Base-by-base conservation (phyloP, 139 green algal genomes). In the Nannochloris sp. region DNA sequence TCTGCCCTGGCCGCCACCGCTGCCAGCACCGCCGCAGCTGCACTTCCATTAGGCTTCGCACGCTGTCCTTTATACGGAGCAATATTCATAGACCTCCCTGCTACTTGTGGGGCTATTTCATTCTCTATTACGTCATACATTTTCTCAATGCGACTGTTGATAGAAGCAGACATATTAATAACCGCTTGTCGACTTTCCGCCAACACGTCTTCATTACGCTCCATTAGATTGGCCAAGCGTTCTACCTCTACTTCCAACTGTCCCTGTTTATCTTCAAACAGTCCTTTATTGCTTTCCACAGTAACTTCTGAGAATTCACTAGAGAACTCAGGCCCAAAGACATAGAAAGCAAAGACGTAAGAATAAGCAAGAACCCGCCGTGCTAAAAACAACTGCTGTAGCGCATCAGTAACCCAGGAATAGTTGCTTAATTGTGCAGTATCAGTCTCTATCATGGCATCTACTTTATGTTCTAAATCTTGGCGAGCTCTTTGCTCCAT, bases 231-330 rank as follows among this genome's bases (percentile, higher is more conserved):
- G 2, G 74, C 81, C 53, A 90, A 75, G 12, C 71, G 75, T 70
- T 92, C 82, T 60, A 90, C 75, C 67, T 77, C 67, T 6, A 8
- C 37, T 60, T 79, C 71, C 56, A 73, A 60, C 48, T 77, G 73
- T 71, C 86, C 70, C 75, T 96, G 89, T 47, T 88, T 82, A 73
- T 96, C 86, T 75, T 96, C 89, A 76, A 96, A 96, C 46, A 96
- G 77, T 44, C 85, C 71, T 75, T 93, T 81, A 60, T 94, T 92
- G 65, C 87, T 72, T 32, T 58, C 64, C 70, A 89, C 91, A 64
- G 87, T 64, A 45, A 82, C 68, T 3, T 74, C 53, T 0, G 51
- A 79, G 65, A 95, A 85, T 56, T 92, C 85, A 5, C 86, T 80
- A 35, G 53, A 37, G 63, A 89, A 96, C 67, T 87, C 79, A 29